A percentile compares a stretch with the other conserved stretches of the same genome.
These are phyloP conservation scores for Raphanus sativus DNA, from an alignment of 345 rosid genomes.

Conservation along the genomic window DNA sequence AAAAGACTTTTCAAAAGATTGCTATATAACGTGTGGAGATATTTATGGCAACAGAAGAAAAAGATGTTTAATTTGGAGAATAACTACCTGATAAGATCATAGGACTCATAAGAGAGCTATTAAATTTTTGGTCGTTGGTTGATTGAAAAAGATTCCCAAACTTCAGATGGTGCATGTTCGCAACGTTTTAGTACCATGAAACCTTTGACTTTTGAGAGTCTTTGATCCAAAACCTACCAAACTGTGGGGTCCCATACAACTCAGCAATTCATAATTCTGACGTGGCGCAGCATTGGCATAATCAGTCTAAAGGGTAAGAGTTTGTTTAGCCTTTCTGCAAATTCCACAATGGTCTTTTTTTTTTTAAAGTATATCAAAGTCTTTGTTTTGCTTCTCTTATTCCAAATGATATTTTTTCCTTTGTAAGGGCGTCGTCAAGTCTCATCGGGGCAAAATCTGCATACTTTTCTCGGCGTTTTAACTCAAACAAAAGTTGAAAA, in stretches of 20 bases:
- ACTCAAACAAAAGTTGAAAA: not conserved
- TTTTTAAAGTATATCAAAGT: not conserved
- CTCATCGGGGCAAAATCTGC: not conserved
- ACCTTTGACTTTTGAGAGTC: not conserved
- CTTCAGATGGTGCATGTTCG: not conserved
- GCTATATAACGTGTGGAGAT: not conserved
- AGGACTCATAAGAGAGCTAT: not conserved
- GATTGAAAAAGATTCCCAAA: not conserved
- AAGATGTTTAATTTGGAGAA: not conserved
- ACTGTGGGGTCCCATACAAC: constrained; percentile 10
- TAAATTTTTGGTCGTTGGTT: not conserved
- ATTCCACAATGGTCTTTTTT: not conserved
- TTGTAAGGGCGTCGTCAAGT: not conserved
- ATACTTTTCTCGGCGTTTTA: not conserved
- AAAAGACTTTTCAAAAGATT: not conserved
- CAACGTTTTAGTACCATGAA: not conserved
- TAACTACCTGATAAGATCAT: not conserved
- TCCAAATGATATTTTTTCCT: not conserved
- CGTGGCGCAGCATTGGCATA: not conserved
- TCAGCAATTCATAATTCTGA: constrained; percentile 2
- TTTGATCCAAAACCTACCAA: constrained; percentile 6
- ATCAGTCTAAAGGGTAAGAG: not conserved
- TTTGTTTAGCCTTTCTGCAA: not conserved
- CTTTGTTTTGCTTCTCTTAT: not conserved
- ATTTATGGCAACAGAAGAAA: not conserved